These are phyloP conservation scores for Dactylonectria estremocensis DNA, from an alignment of 2,329 filamentous ascomycete genomes.

Conservation along the genomic window DNA sequence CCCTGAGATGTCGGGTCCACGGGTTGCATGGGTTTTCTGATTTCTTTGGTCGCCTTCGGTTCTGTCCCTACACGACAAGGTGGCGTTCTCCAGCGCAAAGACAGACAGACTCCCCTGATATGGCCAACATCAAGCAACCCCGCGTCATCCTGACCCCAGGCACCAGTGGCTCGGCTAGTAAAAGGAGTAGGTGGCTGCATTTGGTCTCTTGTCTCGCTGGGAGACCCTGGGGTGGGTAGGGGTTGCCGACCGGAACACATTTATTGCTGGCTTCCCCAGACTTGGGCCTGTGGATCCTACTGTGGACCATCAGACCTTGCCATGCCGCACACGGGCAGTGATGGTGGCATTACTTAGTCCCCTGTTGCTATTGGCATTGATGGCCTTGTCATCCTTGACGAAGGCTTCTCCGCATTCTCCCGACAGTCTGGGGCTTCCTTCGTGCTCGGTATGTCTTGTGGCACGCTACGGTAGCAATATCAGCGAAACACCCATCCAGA, in stretches of 20 bases:
- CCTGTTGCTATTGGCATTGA: neutral
- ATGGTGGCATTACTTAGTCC: neutral
- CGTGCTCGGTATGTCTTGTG: neutral
- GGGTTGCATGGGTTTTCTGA: no score
- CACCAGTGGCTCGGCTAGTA: neutral
- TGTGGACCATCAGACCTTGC: neutral
- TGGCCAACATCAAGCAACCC: neutral
- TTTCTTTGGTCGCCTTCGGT: no score
- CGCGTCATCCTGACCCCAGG: neutral
- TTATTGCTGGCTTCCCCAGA: slow-evolving; percentile 3
- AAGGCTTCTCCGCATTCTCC: neutral
- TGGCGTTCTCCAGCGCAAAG: no score
- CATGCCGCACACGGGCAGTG: neutral
- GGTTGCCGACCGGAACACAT: neutral
- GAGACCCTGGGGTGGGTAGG: neutral
- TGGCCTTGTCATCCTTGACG: neutral
- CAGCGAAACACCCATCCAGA: neutral
- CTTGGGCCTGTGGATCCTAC: neutral
- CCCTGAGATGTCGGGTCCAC: no score
- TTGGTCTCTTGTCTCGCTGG: neutral
- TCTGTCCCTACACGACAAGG: no score
- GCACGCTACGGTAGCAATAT: neutral
- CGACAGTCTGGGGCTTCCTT: neutral
- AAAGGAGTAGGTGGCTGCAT: neutral
- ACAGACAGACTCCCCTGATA: no score